Base-by-base conservation (phyloP, 768 basidiomycete genomes). In the Auricularia cornea region DNA sequence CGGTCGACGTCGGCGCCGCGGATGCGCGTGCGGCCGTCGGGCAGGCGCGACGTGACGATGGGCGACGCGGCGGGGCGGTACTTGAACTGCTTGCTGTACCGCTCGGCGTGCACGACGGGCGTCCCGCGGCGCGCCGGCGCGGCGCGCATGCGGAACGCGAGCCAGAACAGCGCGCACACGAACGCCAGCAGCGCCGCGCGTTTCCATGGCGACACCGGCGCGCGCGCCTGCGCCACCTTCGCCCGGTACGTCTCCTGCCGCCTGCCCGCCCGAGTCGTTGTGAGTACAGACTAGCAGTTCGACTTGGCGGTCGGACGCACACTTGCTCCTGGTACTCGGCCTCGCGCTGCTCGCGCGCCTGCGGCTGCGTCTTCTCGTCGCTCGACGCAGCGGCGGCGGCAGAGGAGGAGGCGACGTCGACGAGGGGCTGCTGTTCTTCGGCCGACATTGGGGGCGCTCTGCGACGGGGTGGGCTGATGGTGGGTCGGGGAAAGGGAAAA, bases 31-130 rank as follows among this genome's bases (percentile, higher is more conserved):
- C 84, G 79, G 0, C 91, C 91, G 66, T 90, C 90, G 66, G 83
- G 83, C 65, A 94, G 75, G 23, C 77, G 80, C 70, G 93, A 89
- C 0, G 89, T 92, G 67, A 94, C 81, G 51, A 94, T 77, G 12
- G 92, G 91, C 64, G 89, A 92, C 5, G 92, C 90, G 12, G 92
- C 92, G 0, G 92, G 92, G 28, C 92, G 79, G 71, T 82, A 93
- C 73, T 87, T 91, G 77, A 82, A 83, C 69, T 92, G 87, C 65
- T 88, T 86, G 14, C 90, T 92, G 70, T 94, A 94, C 89, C 89
- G 80, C 16, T 79, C 77, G 8, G 89, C 86, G 69, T 89, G 79
- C 11, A 90, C 72, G 41, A 88, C 70, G 54, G 84, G 74, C 10
- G 83, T 74, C 64, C 78, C 74, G 0, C 68, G 63, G 65, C 41